A percentile compares a stretch with the other conserved stretches of the same genome.
Evolutionary conservation across 805 yeast genomes (phyloP).

Genomic region (Maudiozyma bulderi): DNA sequence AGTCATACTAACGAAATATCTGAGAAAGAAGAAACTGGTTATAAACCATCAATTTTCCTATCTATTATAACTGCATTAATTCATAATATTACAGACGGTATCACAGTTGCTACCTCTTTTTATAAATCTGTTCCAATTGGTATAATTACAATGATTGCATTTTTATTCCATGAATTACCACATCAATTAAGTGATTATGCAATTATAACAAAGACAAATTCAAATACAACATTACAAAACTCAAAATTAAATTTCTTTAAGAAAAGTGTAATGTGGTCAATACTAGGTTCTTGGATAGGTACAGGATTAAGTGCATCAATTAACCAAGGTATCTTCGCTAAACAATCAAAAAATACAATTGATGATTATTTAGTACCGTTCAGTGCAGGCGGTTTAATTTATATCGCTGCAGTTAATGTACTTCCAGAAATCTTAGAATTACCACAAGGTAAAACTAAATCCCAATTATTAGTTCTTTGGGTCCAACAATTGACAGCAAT

Average conservation of each 20-base stretch:
- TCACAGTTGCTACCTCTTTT: slow-evolving; percentile 65
- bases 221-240: not conserved
- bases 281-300: slow-evolving; percentile 56
- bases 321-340: slow-evolving; percentile 26
- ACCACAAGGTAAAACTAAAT: slow-evolving; percentile 13
- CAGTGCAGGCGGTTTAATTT: slow-evolving; percentile 69
- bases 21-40: slow-evolving; percentile 6
- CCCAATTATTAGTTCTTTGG: slow-evolving; percentile 33
- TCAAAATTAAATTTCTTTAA: not conserved
- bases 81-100: slow-evolving; percentile 71
- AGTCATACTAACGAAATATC: slow-evolving; percentile 32
- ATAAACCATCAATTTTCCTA: slow-evolving; percentile 44
- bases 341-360: not conserved
- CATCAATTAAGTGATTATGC: slow-evolving; percentile 80
- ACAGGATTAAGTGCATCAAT: slow-evolving; percentile 54
- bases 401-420: slow-evolving; percentile 66
- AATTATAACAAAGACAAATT: slow-evolving; percentile 40
- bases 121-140: slow-evolving; percentile 52
- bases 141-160: slow-evolving; percentile 59
- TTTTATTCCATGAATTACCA: slow-evolving; percentile 69
- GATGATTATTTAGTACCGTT: slow-evolving; percentile 51
- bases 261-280: slow-evolving; percentile 26
- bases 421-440: slow-evolving; percentile 54
- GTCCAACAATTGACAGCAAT: slow-evolving; percentile 41
- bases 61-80: slow-evolving; percentile 62